Conservation (phyloP, 768 basidiomycete species). For the Boletus sp. region DNA sequence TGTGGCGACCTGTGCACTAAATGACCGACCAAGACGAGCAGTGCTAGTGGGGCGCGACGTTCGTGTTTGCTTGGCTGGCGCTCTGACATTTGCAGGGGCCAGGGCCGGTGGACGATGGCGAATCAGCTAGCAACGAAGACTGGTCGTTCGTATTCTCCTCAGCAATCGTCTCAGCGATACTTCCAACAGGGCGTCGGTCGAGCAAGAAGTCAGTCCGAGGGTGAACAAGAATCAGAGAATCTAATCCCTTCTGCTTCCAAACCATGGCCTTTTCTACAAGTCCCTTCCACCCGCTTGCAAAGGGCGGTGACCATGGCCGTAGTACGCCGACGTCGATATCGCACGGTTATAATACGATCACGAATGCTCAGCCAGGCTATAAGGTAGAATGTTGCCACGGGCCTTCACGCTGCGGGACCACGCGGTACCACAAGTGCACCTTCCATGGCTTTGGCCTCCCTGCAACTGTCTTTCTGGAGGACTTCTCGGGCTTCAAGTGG, state of each 20-base stretch:
- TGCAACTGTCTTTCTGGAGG: too few relatives aligned
- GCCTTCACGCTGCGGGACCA: too few relatives aligned
- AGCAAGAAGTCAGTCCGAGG: conserved; percentile 5
- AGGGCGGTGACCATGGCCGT: too few relatives aligned
- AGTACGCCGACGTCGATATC: too few relatives aligned
- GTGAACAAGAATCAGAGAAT: not conserved
- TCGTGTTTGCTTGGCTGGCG: not conserved
- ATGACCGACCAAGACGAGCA: not conserved
- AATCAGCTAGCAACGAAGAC: not conserved
- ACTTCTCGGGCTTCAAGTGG: too few relatives aligned
- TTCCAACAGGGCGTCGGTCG: not conserved
- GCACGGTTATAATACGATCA: too few relatives aligned
- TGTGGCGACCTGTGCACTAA: not conserved
- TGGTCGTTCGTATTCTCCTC: not conserved
- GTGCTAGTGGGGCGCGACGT: not conserved
- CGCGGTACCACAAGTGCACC: too few relatives aligned
- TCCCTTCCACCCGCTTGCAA: not conserved
- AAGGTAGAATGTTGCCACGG: too few relatives aligned
- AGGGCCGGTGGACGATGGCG: not conserved
- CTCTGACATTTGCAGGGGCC: not conserved
- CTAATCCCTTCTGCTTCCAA: not conserved
- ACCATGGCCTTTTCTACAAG: conserved; percentile 4
- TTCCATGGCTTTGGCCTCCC: too few relatives aligned
- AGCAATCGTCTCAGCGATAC: not conserved
- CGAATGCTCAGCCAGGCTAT: too few relatives aligned